These are phyloP conservation scores for Tolypocladium ophioglossoides DNA, from an alignment of 2,329 filamentous ascomycete species.

Conservation along the genomic window DNA sequence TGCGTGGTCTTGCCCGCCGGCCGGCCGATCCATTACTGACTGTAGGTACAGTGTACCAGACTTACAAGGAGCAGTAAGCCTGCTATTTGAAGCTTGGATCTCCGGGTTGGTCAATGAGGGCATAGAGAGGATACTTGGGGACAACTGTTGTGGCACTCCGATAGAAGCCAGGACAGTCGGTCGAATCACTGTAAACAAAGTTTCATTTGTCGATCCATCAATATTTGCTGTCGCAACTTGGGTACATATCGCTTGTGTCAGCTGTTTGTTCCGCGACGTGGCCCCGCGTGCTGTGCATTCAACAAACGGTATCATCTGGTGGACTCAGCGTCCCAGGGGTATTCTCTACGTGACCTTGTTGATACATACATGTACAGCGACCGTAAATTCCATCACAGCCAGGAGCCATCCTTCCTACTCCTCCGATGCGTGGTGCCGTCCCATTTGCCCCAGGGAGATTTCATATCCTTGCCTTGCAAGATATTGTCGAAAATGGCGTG, in stretches of 20 bases:
- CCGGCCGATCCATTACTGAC: neutral
- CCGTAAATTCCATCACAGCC: conserved; percentile 13
- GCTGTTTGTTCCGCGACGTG: neutral
- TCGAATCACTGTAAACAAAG: conserved; percentile 14
- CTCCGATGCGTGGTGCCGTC: conserved; percentile 11
- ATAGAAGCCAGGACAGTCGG: conserved; percentile 21
- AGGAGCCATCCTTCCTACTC: conserved; percentile 16
- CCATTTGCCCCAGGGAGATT: conserved; percentile 14
- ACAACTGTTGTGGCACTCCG: conserved; percentile 16
- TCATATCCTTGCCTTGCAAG: conserved; percentile 22
- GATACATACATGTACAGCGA: neutral
- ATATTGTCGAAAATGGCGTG: conserved; percentile 33
- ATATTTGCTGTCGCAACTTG: neutral
- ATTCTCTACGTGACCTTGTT: neutral
- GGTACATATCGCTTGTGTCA: neutral
- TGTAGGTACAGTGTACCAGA: conserved; percentile 33
- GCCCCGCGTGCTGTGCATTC: neutral
- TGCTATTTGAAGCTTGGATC: conserved; percentile 4
- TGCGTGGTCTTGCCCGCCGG: conserved; percentile 28
- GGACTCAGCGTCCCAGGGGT: neutral
- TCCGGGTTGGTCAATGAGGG: conserved; percentile 8
- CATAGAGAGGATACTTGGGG: conserved; percentile 12
- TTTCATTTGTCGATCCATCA: conserved; percentile 12
- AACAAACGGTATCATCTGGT: neutral
- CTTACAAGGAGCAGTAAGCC: conserved; percentile 28